A percentile compares a stretch with the other conserved stretches of the same genome.
These are phyloP conservation scores for Actinomortierella wolfii DNA, from an alignment of 371 early-diverging fungal species.

Conservation along the genomic window DNA sequence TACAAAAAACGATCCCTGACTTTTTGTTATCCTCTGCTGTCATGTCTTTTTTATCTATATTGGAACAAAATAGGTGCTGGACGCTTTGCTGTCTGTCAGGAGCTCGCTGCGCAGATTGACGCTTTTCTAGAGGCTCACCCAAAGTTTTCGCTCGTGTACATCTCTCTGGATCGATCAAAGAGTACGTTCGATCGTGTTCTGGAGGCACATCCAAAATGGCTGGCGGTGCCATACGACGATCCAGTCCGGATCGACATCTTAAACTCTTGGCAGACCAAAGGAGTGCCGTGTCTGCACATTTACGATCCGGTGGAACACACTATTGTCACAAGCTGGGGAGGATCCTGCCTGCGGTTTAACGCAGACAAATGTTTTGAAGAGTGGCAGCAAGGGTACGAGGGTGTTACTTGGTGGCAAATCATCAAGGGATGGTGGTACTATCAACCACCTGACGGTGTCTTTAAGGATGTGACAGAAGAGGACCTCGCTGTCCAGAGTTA, in stretches of 20 bases:
- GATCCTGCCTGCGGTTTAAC: constrained; percentile 41
- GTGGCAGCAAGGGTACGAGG: constrained; percentile 28
- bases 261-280: constrained; percentile 35
- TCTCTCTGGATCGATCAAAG: constrained; percentile 24
- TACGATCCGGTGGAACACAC: constrained; percentile 35
- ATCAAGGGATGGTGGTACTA: constrained; percentile 39
- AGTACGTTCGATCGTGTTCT: constrained; percentile 25
- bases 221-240: constrained; percentile 35
- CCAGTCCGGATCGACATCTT: constrained; percentile 29
- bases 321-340: constrained; percentile 45
- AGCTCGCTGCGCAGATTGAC: constrained; percentile 27
- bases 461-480: constrained; percentile 29
- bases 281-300: constrained; percentile 34
- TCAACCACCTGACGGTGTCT: constrained; percentile 20
- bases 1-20: too few species aligned
- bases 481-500: constrained; percentile 20
- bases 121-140: constrained; percentile 26
- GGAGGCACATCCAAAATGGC: constrained; percentile 35
- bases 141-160: constrained; percentile 26
- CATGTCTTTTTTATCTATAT: background rate
- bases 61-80: constrained; percentile 16
- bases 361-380: constrained; percentile 26
- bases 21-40: too few species aligned
- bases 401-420: constrained; percentile 32
- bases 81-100: constrained; percentile 41